phyloP scores from a whole-genome alignment of 768 basidiomycete species.

The Strobilomyces dryophilus region DNA sequence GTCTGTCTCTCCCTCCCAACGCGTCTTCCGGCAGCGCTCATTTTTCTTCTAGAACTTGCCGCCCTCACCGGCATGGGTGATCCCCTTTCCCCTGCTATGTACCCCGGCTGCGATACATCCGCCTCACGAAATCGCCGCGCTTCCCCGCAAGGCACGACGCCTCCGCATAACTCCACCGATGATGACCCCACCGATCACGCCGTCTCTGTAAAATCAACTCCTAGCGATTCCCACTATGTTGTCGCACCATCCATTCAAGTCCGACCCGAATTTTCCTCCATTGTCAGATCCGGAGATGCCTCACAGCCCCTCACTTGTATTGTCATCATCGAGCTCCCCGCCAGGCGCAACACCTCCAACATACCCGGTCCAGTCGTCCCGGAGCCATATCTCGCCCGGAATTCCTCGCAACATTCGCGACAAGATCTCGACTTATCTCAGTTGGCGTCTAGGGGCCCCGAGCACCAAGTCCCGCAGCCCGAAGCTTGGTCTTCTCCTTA shows the following conservation, averaged over 20 bases:
- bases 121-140: constrained; percentile 33
- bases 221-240: constrained; percentile 59
- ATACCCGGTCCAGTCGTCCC: constrained; percentile 52
- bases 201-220: constrained; percentile 44
- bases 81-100: constrained; percentile 49
- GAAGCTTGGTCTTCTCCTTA: constrained; percentile 27
- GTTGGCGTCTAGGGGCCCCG: constrained; percentile 3
- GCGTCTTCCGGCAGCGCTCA: constrained; percentile 3
- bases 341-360: constrained; percentile 51
- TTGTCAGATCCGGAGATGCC: constrained; percentile 62
- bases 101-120: constrained; percentile 62
- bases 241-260: constrained; percentile 93
- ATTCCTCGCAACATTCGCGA: constrained; percentile 17
- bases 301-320: constrained; percentile 92
- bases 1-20: constrained; percentile 43
- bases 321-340: constrained; percentile 88
- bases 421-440: constrained; percentile 23
- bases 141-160: constrained; percentile 19
- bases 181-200: constrained; percentile 80
- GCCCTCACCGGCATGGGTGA: constrained; percentile 88
- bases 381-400: constrained; percentile 42
- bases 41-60: constrained; percentile 69
- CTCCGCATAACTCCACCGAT: constrained; percentile 62
- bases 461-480: constrained; percentile 17
- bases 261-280: constrained; percentile 83